Evolutionary conservation across 176 grass and related monocot species (phyloP).

Genomic region (Rhipidocladum racemiflorum): DNA sequence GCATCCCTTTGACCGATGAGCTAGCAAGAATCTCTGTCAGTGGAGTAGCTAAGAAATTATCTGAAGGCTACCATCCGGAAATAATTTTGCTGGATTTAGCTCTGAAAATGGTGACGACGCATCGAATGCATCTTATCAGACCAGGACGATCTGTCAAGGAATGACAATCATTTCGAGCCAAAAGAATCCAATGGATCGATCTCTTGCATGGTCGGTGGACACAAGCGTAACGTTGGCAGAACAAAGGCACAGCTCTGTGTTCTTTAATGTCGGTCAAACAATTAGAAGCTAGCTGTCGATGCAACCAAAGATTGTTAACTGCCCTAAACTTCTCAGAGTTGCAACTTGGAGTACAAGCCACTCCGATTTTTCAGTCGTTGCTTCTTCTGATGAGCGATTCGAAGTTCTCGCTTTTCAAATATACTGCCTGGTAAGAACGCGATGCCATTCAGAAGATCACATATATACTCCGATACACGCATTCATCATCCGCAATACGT

Average conservation of each 20-base stretch:
- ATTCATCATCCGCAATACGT: background rate
- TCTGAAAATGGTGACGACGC: background rate
- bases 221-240: slow-evolving; percentile 38
- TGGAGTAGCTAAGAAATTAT: background rate
- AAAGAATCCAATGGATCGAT: too few relatives aligned
- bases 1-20: background rate
- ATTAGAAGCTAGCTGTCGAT: background rate
- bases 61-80: background rate
- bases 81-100: background rate
- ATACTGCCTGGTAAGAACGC: background rate
- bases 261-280: slow-evolving; percentile 24
- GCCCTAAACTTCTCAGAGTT: background rate
- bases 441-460: background rate
- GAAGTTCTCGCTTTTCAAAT: background rate
- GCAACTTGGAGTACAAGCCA: too few relatives aligned
- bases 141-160: too few relatives aligned
- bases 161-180: too few relatives aligned
- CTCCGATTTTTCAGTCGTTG: background rate
- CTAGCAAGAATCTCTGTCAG: slow-evolving; percentile 14
- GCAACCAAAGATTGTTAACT: background rate
- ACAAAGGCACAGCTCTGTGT: background rate
- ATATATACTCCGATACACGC: background rate
- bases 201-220: background rate
- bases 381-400: background rate
- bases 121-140: too few relatives aligned